Evolutionary conservation across 176 grass and related monocot species (phyloP).

Genomic region (Zoysia pacifica): DNA sequence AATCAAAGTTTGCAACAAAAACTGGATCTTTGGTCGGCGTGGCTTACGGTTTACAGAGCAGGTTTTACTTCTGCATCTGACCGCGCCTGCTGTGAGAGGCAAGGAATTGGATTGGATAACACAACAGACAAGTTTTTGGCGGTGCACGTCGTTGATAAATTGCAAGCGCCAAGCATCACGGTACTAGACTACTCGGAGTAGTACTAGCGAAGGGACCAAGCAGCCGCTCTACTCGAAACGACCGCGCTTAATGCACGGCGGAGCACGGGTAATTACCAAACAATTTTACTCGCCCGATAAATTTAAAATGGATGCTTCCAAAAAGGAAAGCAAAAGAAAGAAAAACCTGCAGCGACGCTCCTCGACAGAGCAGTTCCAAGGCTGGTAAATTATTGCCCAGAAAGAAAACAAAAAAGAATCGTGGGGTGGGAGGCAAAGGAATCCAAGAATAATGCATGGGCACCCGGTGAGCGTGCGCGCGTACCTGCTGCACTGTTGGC

Average conservation of each 20-base stretch:
- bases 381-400: constrained; percentile 10
- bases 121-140: not conserved
- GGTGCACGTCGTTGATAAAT: constrained; percentile 25
- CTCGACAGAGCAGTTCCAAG: not conserved
- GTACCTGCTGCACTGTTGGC: constrained; percentile 99
- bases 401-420: constrained; percentile 12
- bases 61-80: not conserved
- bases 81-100: not conserved
- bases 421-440: not conserved
- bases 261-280: not conserved
- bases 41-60: constrained; percentile 5
- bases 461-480: accelerated
- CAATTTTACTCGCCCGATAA: not conserved
- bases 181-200: too few relatives aligned
- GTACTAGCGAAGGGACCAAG: not conserved
- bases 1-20: not conserved
- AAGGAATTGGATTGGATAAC: constrained; percentile 10
- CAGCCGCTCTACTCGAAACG: not conserved
- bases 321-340: not conserved
- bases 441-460: not conserved
- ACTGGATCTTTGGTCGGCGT: constrained; percentile 20
- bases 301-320: not conserved
- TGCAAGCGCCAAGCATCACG: constrained; percentile 31
- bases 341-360: not conserved
- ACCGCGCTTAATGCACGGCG: not conserved